Conservation (phyloP, 192 early-diverging fungal species). For the Phycomyces nitens region DNA sequence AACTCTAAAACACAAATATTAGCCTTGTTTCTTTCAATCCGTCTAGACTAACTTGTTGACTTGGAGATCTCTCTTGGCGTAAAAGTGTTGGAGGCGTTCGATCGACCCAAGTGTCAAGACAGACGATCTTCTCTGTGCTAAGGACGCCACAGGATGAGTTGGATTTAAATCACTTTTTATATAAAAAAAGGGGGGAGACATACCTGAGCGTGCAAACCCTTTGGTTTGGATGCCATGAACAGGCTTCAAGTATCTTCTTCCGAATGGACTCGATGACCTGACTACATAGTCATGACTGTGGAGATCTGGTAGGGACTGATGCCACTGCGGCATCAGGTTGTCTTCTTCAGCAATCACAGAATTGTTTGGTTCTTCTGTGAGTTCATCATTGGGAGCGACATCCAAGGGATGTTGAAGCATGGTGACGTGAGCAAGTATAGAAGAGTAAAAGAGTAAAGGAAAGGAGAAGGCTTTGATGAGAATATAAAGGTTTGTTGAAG, state of each 20-base stretch:
- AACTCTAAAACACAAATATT: conserved; percentile 4
- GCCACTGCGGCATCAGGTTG: conserved; percentile 1
- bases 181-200: not conserved
- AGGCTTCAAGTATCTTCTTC: conserved; percentile 27
- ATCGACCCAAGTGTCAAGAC: conserved; percentile 55
- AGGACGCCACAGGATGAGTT: not conserved
- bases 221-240: conserved; percentile 32
- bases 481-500: not conserved
- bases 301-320: not conserved
- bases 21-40: too few species aligned
- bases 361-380: too few species aligned
- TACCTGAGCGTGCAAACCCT: conserved; percentile 36
- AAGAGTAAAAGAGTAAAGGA: conserved; percentile 5
- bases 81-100: conserved; percentile 53
- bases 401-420: conserved; percentile 21
- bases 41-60: conserved; percentile 48
- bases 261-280: conserved; percentile 23
- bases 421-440: not conserved
- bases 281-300: conserved; percentile 16
- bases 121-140: conserved; percentile 41
- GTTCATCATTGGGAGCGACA: not conserved
- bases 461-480: not conserved
- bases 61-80: conserved; percentile 48
- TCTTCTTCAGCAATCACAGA: conserved; percentile 20
- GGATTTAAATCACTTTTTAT: not conserved